Conservation (phyloP, 2,329 filamentous ascomycete species). For the Rhynchosporium secalis region DNA sequence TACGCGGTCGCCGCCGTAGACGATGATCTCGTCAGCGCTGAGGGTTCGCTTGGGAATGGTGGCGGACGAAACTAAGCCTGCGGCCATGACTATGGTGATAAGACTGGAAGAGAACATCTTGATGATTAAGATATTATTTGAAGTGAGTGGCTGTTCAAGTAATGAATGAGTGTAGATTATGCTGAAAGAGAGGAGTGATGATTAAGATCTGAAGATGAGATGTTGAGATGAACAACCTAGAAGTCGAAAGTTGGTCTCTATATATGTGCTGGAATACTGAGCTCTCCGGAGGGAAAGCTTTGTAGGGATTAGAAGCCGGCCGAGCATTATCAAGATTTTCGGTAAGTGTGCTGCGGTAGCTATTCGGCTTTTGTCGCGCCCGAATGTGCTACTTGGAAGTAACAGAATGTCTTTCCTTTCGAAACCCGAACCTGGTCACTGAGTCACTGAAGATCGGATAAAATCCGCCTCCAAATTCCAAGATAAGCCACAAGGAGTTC, state of each 20-base stretch:
- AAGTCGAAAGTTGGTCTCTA: neutral
- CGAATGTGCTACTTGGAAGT: neutral
- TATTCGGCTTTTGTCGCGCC: neutral
- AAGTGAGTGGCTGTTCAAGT: constrained; percentile 10
- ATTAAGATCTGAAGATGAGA: constrained; percentile 11
- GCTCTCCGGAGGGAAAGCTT: no score
- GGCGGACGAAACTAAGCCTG: constrained; percentile 18
- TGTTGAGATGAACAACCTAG: constrained; percentile 8
- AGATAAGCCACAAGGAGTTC: neutral
- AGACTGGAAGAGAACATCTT: constrained; percentile 18
- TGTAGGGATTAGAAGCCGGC: no score
- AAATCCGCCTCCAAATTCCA: neutral
- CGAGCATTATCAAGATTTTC: no score
- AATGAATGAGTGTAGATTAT: constrained; percentile 14
- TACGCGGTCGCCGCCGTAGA: constrained; percentile 32
- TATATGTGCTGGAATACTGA: constrained; percentile 1
- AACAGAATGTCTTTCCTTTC: neutral
- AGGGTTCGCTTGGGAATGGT: constrained; percentile 20
- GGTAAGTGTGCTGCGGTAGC: neutral
- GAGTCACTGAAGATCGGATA: neutral
- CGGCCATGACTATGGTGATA: constrained; percentile 14
- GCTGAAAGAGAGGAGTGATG: constrained; percentile 15
- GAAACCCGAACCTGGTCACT: neutral
- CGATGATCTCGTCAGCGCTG: constrained; percentile 34
- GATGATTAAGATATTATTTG: neutral